Percentiles rank a stretch among this genome's conserved stretches.
These are phyloP conservation scores for Ananas comosus DNA, from an alignment of 176 grass and related monocot species.

Conservation along the genomic window DNA sequence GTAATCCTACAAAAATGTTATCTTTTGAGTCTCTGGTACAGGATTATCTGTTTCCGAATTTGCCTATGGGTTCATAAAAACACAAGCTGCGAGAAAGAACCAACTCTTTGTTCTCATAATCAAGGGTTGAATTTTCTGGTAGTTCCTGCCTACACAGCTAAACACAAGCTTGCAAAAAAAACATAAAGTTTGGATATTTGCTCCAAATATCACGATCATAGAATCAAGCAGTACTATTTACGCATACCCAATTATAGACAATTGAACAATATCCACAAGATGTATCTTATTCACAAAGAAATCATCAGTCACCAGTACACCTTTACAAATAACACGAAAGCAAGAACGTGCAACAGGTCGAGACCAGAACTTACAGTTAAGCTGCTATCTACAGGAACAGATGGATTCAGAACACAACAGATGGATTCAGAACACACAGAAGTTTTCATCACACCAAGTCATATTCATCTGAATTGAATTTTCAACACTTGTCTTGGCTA, in stretches of 20 bases:
- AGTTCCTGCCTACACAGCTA: too few species aligned
- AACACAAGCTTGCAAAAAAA: too few species aligned
- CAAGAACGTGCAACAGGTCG: not conserved
- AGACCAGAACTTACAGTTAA: conserved; percentile 16
- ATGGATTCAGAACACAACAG: conserved; percentile 13
- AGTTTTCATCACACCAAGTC: conserved; percentile 5
- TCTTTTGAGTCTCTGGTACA: too few species aligned
- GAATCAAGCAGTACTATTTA: not conserved
- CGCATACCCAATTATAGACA: conserved; percentile 9
- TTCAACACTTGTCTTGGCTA: conserved; percentile 22
- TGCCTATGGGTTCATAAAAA: too few species aligned
- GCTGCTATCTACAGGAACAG: conserved; percentile 27
- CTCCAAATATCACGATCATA: not conserved
- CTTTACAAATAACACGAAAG: conserved; percentile 23
- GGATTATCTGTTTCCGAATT: too few species aligned
- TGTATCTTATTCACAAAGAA: conserved; percentile 36
- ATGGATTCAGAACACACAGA: conserved; percentile 11
- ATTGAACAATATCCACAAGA: conserved; percentile 12
- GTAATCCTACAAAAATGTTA: too few species aligned
- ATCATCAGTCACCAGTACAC: conserved; percentile 14
- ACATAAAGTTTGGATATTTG: too few species aligned
- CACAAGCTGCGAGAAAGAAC: too few species aligned
- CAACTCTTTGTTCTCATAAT: too few species aligned
- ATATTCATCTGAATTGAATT: conserved; percentile 1
- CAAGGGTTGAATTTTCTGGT: too few species aligned